Percentiles rank a stretch among this genome's conserved stretches.
phyloP scores from a whole-genome alignment of 352 stramenopile genomes.

The Phytophthora nicotianae region DNA sequence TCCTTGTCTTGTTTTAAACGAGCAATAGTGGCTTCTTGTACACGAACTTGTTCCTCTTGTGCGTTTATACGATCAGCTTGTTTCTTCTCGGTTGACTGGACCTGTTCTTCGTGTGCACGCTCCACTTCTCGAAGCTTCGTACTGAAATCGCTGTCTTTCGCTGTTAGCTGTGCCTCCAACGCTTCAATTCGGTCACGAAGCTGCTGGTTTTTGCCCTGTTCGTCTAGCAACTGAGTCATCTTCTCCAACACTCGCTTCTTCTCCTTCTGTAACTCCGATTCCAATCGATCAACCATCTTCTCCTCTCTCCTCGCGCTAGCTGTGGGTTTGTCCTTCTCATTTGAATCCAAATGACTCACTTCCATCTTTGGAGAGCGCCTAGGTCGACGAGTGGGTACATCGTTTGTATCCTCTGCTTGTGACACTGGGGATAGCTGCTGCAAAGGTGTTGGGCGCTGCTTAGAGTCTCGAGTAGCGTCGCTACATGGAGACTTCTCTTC shows the following conservation, averaged over 20 bases:
- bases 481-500: constrained; percentile 7
- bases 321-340: constrained; percentile 10
- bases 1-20: constrained; percentile 46
- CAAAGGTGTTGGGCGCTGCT: constrained; percentile 10
- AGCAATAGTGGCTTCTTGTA: constrained; percentile 38
- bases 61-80: constrained; percentile 26
- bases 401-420: constrained; percentile 10
- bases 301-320: constrained; percentile 8
- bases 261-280: constrained; percentile 63
- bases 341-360: constrained; percentile 33
- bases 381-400: constrained; percentile 14
- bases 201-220: constrained; percentile 69
- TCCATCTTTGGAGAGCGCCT: constrained; percentile 37
- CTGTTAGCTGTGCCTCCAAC: constrained; percentile 42
- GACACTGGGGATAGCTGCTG: constrained; percentile 13
- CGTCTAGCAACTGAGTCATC: constrained; percentile 68
- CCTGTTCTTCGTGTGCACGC: constrained; percentile 30
- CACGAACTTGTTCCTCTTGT: constrained; percentile 40
- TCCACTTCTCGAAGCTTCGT: constrained; percentile 18
- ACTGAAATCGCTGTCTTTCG: constrained; percentile 32
- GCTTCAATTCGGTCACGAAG: constrained; percentile 48
- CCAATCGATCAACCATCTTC: constrained; percentile 31
- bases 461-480: constrained; percentile 5
- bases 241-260: constrained; percentile 75
- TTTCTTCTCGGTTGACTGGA: constrained; percentile 29